Evolutionary conservation across 2,329 filamentous ascomycete species (phyloP).

Genomic region (Colletotrichum liaoningense): DNA sequence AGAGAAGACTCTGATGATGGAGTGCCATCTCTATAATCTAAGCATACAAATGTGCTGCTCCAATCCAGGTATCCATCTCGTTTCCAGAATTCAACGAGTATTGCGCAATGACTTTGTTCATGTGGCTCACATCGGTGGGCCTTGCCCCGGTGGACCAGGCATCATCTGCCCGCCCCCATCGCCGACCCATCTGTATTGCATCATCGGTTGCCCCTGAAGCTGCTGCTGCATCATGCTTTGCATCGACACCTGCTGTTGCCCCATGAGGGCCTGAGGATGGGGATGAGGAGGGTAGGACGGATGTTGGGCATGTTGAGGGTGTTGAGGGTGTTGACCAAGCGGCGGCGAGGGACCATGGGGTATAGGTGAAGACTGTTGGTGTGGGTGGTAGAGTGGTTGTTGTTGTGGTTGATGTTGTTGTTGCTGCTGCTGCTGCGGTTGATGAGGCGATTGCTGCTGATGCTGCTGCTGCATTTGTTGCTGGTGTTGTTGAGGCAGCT

Average conservation of each 20-base stretch:
- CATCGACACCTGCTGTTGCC: slow-evolving; percentile 6
- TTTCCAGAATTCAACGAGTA: neutral
- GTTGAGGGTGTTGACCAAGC: slow-evolving; percentile 1
- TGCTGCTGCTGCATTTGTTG: slow-evolving; percentile 44
- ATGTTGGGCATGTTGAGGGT: slow-evolving; percentile 3
- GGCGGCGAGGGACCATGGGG: neutral
- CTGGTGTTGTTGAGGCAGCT: slow-evolving; percentile 41
- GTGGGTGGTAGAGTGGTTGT: slow-evolving; percentile 27
- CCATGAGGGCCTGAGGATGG: slow-evolving; percentile 18
- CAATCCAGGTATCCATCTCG: neutral
- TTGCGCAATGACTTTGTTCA: neutral
- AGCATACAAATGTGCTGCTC: neutral
- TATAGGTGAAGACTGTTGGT: neutral
- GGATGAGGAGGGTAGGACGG: slow-evolving; percentile 22
- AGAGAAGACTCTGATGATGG: too few species aligned
- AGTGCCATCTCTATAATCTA: neutral
- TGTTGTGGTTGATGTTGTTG: slow-evolving; percentile 42
- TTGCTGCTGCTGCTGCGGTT: slow-evolving; percentile 46
- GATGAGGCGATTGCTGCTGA: slow-evolving; percentile 41
- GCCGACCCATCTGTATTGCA: slow-evolving; percentile 54
- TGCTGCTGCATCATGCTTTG: slow-evolving; percentile 23
- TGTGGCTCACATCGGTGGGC: neutral
- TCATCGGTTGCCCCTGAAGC: slow-evolving; percentile 40
- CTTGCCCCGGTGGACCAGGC: slow-evolving; percentile 39
- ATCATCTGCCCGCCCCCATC: slow-evolving; percentile 58